A percentile compares a stretch with the other conserved stretches of the same genome.
Evolutionary conservation across 305 asterid genomes (phyloP).

Genomic region (Fraxinus platypoda): DNA sequence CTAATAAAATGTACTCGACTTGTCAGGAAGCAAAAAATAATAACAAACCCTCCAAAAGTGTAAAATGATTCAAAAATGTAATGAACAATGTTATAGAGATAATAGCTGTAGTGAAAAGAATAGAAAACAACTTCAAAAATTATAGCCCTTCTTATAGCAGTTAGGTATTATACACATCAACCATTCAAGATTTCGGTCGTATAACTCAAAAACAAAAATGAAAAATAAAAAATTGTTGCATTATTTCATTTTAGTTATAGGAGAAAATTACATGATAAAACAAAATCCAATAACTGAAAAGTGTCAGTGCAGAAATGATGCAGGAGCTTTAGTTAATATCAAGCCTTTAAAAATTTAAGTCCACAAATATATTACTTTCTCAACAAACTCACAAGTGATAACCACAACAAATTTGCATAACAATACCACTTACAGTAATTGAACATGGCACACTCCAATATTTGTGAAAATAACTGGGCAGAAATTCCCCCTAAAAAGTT

Average conservation of each 20-base stretch:
- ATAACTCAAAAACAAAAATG: neutral
- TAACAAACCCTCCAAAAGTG: neutral
- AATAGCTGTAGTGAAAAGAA: neutral
- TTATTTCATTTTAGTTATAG: neutral
- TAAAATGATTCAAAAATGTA: neutral
- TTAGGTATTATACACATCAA: neutral
- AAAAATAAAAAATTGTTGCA: neutral
- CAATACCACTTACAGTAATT: neutral
- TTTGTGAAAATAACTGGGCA: neutral
- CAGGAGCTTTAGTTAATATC: neutral
- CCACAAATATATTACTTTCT: neutral
- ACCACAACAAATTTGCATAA: neutral
- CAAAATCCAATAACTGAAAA: neutral
- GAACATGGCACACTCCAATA: neutral
- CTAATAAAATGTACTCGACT: constrained; percentile 23
- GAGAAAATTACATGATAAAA: neutral
- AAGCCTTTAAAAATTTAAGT: neutral
- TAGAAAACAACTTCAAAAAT: neutral
- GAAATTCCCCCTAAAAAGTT: neutral
- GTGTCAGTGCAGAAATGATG: neutral
- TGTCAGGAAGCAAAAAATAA: neutral
- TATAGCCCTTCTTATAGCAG: neutral
- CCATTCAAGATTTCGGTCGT: neutral
- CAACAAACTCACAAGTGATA: neutral
- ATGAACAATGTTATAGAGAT: neutral